These are phyloP conservation scores for Macrocybe gigantea DNA, from an alignment of 768 basidiomycete genomes.

Conservation along the genomic window DNA sequence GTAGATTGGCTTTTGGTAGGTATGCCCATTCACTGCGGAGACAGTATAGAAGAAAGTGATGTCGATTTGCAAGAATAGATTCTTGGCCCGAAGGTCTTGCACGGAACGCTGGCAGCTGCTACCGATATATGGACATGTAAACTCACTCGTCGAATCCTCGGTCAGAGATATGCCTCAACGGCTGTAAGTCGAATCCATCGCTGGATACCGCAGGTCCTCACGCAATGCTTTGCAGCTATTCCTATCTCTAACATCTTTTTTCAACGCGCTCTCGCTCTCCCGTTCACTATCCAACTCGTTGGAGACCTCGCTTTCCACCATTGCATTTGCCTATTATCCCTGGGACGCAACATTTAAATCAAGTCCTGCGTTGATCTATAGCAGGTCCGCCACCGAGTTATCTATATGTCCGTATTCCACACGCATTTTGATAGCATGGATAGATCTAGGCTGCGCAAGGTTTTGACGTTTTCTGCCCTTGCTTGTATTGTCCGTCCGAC, in stretches of 20 bases:
- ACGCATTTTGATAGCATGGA: not conserved
- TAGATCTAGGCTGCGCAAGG: conserved; percentile 27
- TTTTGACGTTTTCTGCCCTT: conserved; percentile 59
- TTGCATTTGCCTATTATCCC: conserved; percentile 76
- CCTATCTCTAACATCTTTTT: conserved; percentile 80
- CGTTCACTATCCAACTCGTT: conserved; percentile 90
- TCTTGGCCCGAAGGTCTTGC: conserved; percentile 65
- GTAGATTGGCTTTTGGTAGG: conserved; percentile 52
- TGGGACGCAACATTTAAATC: conserved; percentile 44
- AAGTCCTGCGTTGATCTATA: conserved; percentile 32
- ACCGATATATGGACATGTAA: conserved; percentile 74
- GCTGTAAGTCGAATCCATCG: conserved; percentile 47
- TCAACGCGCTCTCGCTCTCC: conserved; percentile 78
- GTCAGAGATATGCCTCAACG: conserved; percentile 48
- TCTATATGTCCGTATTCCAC: conserved; percentile 10
- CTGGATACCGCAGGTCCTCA: not conserved
- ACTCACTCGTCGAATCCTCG: conserved; percentile 53
- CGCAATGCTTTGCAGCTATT: conserved; percentile 45
- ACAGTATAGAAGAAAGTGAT: not conserved
- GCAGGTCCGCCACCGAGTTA: conserved; percentile 16
- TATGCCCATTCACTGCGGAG: conserved; percentile 9
- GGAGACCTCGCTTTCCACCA: conserved; percentile 79
- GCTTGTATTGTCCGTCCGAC: conserved; percentile 87
- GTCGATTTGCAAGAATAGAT: conserved; percentile 40
- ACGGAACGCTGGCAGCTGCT: conserved; percentile 69